phyloP scores from a whole-genome alignment of 2,329 filamentous ascomycete species.

The Xylariaceae sp. region DNA sequence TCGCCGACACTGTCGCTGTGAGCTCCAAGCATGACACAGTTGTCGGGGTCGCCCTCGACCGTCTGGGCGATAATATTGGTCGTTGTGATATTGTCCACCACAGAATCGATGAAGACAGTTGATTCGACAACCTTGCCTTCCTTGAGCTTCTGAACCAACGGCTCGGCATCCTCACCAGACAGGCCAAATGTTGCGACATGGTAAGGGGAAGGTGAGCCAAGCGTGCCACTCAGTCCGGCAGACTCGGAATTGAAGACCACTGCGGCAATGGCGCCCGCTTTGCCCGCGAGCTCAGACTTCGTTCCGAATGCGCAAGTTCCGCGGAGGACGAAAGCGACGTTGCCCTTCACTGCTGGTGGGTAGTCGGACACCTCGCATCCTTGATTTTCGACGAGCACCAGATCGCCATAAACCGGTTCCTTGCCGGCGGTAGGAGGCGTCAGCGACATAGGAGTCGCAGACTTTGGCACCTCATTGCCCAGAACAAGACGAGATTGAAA shows the following conservation, averaged over 20 bases:
- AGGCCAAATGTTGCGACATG: slow-evolving; percentile 68
- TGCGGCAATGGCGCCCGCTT: slow-evolving; percentile 65
- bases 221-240: slow-evolving; percentile 61
- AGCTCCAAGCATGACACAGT: slow-evolving; percentile 62
- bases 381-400: slow-evolving; percentile 57
- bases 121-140: slow-evolving; percentile 47
- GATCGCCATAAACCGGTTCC: slow-evolving; percentile 54
- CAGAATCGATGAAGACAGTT: slow-evolving; percentile 57
- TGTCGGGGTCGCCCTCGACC: slow-evolving; percentile 51
- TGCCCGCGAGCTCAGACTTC: slow-evolving; percentile 65
- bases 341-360: slow-evolving; percentile 52
- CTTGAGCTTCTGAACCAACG: slow-evolving; percentile 51
- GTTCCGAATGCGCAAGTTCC: slow-evolving; percentile 67
- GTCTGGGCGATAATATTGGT: slow-evolving; percentile 63
- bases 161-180: slow-evolving; percentile 53
- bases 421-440: slow-evolving; percentile 61
- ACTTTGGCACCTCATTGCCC: slow-evolving; percentile 47
- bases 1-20: slow-evolving; percentile 61
- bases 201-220: slow-evolving; percentile 56
- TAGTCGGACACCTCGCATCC: slow-evolving; percentile 65
- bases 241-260: slow-evolving; percentile 71
- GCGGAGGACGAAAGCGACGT: slow-evolving; percentile 66
- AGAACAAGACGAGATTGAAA: slow-evolving; percentile 56
- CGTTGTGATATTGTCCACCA: slow-evolving; percentile 51
- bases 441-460: slow-evolving; percentile 57